Evolutionary conservation across 805 yeast species (phyloP).

Genomic region (Yamadazyma philogaea): DNA sequence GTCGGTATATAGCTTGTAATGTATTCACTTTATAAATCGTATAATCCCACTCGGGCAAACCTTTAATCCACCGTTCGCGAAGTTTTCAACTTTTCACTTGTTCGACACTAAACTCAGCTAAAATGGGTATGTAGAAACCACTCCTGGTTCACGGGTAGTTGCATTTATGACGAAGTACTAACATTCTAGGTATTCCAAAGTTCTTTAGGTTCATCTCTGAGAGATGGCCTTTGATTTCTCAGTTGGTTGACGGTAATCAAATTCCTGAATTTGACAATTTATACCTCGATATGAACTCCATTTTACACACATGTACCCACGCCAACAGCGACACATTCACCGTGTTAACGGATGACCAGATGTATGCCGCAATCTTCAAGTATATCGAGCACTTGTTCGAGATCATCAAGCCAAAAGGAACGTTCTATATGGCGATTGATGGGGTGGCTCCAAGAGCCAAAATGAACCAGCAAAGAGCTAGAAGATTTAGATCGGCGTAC

Average conservation of each 20-base stretch:
- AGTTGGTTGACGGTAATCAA: conserved; percentile 67
- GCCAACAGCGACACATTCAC: conserved; percentile 64
- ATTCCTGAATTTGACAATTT: conserved; percentile 93
- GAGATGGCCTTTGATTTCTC: conserved; percentile 97
- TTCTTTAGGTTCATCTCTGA: conserved; percentile 96
- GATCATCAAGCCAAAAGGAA: conserved; percentile 79
- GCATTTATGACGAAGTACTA: conserved; percentile 1
- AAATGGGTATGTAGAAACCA: conserved; percentile 9
- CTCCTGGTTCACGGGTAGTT: not conserved
- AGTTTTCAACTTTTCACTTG: conserved; percentile 4
- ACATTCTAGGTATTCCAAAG: conserved; percentile 78
- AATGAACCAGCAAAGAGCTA: conserved; percentile 95
- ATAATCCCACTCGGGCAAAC: no score
- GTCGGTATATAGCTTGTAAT: not conserved
- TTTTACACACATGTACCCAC: conserved; percentile 90
- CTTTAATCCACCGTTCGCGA: not conserved
- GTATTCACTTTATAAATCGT: not conserved
- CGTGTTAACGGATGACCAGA: conserved; percentile 81
- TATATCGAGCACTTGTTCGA: conserved; percentile 92
- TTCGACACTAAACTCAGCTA: conserved; percentile 4
- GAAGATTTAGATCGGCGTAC: conserved; percentile 90
- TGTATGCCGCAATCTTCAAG: conserved; percentile 87
- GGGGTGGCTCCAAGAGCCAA: conserved; percentile 99
- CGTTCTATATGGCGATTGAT: conserved; percentile 94
- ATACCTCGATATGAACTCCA: conserved; percentile 96